phyloP scores from a whole-genome alignment of 1,284 basidiomycete genomes.

The Polyporus tsugae region DNA sequence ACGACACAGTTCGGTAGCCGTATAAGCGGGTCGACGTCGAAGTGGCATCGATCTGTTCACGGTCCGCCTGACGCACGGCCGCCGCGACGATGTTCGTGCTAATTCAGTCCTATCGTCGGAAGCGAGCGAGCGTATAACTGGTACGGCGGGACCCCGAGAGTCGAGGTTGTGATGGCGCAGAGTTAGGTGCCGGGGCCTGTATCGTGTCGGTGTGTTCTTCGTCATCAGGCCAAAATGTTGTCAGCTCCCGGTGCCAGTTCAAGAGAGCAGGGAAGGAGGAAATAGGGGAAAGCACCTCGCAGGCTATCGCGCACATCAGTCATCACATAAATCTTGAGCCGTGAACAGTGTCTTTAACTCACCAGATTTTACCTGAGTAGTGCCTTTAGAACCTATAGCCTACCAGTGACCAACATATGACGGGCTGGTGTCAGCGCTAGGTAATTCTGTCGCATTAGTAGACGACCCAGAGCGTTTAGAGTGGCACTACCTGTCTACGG shows the following conservation, averaged over 20 bases:
- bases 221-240: neutral
- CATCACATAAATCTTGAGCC: neutral
- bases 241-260: neutral
- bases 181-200: neutral
- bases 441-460: no score
- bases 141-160: neutral
- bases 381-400: no score
- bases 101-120: slow-evolving; percentile 4
- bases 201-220: neutral
- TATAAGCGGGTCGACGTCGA: neutral
- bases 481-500: neutral
- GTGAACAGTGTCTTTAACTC: neutral
- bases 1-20: neutral
- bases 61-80: neutral
- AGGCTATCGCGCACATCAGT: neutral
- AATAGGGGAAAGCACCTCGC: neutral
- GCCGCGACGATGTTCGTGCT: neutral
- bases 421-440: neutral
- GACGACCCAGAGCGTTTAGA: neutral
- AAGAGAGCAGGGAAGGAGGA: neutral
- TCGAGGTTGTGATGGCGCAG: neutral
- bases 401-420: neutral
- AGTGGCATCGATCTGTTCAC: neutral
- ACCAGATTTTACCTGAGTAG: neutral
- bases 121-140: slow-evolving; percentile 1